Conservation (phyloP, 1,284 basidiomycete genomes). For the Leccinum subspadiceum region DNA sequence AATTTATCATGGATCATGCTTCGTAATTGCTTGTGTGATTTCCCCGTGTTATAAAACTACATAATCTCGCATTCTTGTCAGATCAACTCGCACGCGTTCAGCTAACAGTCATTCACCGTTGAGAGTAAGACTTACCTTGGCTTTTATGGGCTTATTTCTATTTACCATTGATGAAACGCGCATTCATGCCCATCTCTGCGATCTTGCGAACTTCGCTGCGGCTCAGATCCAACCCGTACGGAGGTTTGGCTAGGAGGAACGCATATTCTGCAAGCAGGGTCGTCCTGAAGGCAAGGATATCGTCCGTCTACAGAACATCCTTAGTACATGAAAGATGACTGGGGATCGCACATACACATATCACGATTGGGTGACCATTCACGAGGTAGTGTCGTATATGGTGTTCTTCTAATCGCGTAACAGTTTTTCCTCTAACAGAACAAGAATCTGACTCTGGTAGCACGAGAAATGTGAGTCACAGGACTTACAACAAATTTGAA, state of each 20-base stretch:
- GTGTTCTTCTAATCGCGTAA: slow-evolving; percentile 60
- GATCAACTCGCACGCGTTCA: not conserved
- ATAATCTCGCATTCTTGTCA: not conserved
- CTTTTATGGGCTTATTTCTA: not conserved
- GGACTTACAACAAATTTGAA: slow-evolving; percentile 71
- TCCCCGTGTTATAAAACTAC: not conserved
- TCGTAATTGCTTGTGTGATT: not conserved
- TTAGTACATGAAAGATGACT: not conserved
- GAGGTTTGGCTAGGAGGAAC: slow-evolving; percentile 64
- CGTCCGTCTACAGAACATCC: slow-evolving; percentile 61
- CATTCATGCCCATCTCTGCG: slow-evolving; percentile 61
- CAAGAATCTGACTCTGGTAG: not conserved
- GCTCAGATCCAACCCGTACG: slow-evolving; percentile 65
- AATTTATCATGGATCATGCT: not conserved
- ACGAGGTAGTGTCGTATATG: slow-evolving; percentile 69
- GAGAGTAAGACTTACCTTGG: not conserved
- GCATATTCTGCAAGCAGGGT: slow-evolving; percentile 75
- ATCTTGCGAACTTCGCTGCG: slow-evolving; percentile 56
- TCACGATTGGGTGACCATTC: slow-evolving; percentile 64
- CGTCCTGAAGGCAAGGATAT: slow-evolving; percentile 73
- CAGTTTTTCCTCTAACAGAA: slow-evolving; percentile 62
- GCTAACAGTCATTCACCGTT: not conserved
- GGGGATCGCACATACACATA: slow-evolving; percentile 58
- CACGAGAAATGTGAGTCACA: not conserved
- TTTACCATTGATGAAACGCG: slow-evolving; percentile 38